Evolutionary conservation across 768 basidiomycete genomes (phyloP), one percentile per base, ranked within the genome.

Genomic region (Rhodocollybia butyracea): DNA sequence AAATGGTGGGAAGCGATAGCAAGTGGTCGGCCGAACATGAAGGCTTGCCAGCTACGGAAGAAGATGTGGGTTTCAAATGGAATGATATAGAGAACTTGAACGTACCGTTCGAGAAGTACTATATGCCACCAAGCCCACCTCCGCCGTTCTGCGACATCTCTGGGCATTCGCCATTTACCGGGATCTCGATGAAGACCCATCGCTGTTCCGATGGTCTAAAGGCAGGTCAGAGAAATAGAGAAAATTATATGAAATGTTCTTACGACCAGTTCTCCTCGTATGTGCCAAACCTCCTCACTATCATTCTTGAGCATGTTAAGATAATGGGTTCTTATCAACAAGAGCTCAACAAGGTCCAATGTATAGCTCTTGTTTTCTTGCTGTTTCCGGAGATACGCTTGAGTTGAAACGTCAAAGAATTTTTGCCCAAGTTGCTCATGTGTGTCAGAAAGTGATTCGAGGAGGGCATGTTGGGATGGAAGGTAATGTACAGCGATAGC

Each of bases 101-200:
- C 81, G 32, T 51, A 88, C 89, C 89, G 77, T 73, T 92, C 91
- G 30, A 91, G 76, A 51, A 90, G 74, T 34, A 93, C 70, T 57
- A 90, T 89, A 68, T 93, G 89, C 91, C 91, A 93, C 91, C 91
- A 93, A 6, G 89, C 88, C 91, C 91, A 92, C 52, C 91, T 76
- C 48, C 91, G 76, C 55, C 91, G 79, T 66, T 92, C 91, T 32
- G 88, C 85, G 10, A 84, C 71, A 56, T 84, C 84, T 55, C 78
- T 76, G 47, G 78, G 81, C 77, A 90, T 85, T 58, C 80, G 79
- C 79, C 84, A 90, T 65, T 85, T 84, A 41, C 81, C 84, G n/a
- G 91, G 91, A 69, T 93, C 91, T 19, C 91, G 83, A 69, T 93
- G 91, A 7, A 93, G 72, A 10, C 91, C 91, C 84, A 93, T 85